These are phyloP conservation scores for Peronospora farinosa DNA, from an alignment of 352 stramenopile species.

Conservation along the genomic window DNA sequence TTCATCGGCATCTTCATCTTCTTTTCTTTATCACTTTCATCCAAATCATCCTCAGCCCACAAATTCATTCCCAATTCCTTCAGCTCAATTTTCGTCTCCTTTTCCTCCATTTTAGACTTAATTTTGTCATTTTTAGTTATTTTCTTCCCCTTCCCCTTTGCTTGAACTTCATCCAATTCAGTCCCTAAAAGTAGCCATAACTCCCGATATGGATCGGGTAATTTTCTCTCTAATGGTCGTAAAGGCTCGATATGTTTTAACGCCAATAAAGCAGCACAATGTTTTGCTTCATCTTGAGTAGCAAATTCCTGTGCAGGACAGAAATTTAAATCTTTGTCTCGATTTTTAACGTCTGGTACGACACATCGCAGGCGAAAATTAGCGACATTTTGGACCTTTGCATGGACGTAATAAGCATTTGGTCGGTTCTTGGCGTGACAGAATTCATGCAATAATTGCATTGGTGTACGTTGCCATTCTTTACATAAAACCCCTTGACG, in stretches of 20 bases:
- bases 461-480: conserved; percentile 91
- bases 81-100: conserved; percentile 3
- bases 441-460: conserved; percentile 91
- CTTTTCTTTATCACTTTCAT: conserved; percentile 1
- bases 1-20: conserved; percentile 22
- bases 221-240: conserved; percentile 91
- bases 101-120: conserved; percentile 7
- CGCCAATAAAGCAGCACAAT: conserved; percentile 90
- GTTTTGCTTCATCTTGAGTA: conserved; percentile 85
- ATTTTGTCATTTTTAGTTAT: conserved; percentile 3
- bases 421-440: conserved; percentile 90
- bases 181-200: conserved; percentile 77
- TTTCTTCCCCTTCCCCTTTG: neutral
- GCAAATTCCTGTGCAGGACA: conserved; percentile 80
- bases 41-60: neutral
- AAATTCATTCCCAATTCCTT: neutral
- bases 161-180: too few relatives aligned
- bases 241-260: conserved; percentile 91
- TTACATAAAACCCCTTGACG: conserved; percentile 87
- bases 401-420: conserved; percentile 58
- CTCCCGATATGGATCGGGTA: conserved; percentile 93
- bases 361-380: conserved; percentile 65
- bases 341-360: conserved; percentile 91
- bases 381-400: conserved; percentile 30
- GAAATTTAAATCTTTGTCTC: conserved; percentile 91